A percentile compares a stretch with the other conserved stretches of the same genome.
Evolutionary conservation across 2,329 filamentous ascomycete genomes (phyloP).

Genomic region (Fusarium tricinctum): DNA sequence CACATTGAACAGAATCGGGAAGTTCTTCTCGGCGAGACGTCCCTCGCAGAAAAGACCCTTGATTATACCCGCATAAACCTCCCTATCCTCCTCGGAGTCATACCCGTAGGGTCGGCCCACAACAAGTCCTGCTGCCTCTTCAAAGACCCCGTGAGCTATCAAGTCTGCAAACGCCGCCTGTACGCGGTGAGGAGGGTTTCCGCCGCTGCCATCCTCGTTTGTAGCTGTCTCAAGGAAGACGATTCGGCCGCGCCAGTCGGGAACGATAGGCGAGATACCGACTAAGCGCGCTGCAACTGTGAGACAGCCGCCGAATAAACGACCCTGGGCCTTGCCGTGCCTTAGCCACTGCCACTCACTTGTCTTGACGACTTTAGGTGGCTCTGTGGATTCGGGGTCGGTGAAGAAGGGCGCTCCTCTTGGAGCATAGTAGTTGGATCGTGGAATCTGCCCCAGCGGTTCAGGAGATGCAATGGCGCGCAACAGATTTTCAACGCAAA

Average conservation of each 20-base stretch:
- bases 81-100: conserved; percentile 50
- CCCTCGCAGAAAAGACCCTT: conserved; percentile 55
- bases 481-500: conserved; percentile 53
- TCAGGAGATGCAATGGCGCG: conserved; percentile 47
- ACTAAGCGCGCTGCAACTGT: conserved; percentile 57
- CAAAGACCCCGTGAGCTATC: conserved; percentile 58
- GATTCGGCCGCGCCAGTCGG: conserved; percentile 57
- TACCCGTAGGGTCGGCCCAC: conserved; percentile 60
- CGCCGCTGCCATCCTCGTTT: conserved; percentile 47
- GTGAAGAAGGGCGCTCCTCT: conserved; percentile 39
- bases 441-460: conserved; percentile 52
- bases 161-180: conserved; percentile 57
- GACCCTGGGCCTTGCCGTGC: conserved; percentile 56
- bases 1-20: conserved; percentile 59
- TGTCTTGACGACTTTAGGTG: conserved; percentile 50
- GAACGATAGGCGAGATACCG: conserved; percentile 53
- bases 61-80: conserved; percentile 51
- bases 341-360: conserved; percentile 57
- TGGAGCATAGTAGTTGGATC: conserved; percentile 53
- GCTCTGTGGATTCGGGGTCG: conserved; percentile 44
- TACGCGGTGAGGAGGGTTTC: conserved; percentile 48
- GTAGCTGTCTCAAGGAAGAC: conserved; percentile 60
- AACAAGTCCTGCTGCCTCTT: conserved; percentile 58
- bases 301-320: conserved; percentile 59
- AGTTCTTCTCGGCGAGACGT: conserved; percentile 49